Conservation (phyloP, 2,329 filamentous ascomycete species). For the Aspergillus brunneoviolaceus region DNA sequence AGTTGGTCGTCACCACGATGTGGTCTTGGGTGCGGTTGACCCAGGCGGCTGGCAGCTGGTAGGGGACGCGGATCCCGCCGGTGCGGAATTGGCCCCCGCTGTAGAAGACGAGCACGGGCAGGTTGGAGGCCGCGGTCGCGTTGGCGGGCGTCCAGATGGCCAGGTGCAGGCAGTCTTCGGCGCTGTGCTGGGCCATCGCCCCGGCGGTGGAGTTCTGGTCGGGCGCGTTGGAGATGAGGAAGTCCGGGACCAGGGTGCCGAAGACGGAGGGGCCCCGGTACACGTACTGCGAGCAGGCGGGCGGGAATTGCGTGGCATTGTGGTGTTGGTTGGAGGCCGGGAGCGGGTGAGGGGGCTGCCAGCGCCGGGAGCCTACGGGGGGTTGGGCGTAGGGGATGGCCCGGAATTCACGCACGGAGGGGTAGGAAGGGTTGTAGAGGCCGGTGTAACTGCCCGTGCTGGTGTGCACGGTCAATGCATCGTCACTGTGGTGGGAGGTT, state of each 20-base stretch:
- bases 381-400: neutral
- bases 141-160: constrained; percentile 1
- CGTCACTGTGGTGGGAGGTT: too few species aligned
- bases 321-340: neutral
- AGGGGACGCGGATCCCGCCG: neutral
- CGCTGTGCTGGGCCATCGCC: neutral
- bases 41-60: neutral
- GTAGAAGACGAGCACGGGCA: neutral
- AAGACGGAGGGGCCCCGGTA: neutral
- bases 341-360: neutral
- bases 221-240: neutral
- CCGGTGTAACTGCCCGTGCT: neutral
- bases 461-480: neutral
- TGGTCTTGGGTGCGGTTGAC: constrained; percentile 1
- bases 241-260: neutral
- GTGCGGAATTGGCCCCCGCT: neutral
- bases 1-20: constrained; percentile 3
- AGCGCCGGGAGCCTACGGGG: neutral
- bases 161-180: constrained; percentile 3
- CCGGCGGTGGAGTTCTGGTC: neutral
- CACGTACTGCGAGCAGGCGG: constrained; percentile 1
- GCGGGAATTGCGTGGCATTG: neutral
- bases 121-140: neutral
- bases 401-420: constrained; percentile 1
- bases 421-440: neutral